Conservation (phyloP, 1,284 basidiomycete species). For the Anthracocystis setariae region DNA sequence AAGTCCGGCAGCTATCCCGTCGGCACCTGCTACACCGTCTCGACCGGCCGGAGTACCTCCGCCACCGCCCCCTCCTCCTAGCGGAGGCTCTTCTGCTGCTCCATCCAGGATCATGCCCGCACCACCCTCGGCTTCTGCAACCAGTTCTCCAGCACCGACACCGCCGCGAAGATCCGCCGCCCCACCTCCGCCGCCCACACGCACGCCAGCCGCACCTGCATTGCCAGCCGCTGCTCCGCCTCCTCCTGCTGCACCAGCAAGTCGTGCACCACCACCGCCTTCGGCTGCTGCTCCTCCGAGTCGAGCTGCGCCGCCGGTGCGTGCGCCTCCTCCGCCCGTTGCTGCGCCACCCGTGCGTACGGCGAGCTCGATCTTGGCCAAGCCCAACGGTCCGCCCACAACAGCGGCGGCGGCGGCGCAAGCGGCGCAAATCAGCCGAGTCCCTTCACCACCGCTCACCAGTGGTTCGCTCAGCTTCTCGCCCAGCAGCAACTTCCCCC, state of each 20-base stretch:
- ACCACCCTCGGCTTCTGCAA: constrained; percentile 18
- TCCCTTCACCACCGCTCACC: constrained; percentile 38
- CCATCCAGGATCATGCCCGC: constrained; percentile 24
- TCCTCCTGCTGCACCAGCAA: constrained; percentile 60
- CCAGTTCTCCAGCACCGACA: constrained; percentile 24
- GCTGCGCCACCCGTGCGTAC: constrained; percentile 59
- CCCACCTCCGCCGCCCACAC: constrained; percentile 77
- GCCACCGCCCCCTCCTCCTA: constrained; percentile 23
- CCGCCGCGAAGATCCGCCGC: constrained; percentile 80
- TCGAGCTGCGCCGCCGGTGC: constrained; percentile 79
- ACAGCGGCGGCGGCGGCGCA: constrained; percentile 1
- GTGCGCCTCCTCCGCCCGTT: constrained; percentile 73
- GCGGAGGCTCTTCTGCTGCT: constrained; percentile 9
- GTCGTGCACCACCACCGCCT: constrained; percentile 67
- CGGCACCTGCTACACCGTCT: constrained; percentile 5
- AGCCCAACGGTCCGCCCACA: constrained; percentile 26
- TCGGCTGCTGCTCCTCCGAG: constrained; percentile 75
- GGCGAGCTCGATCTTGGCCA: constrained; percentile 29
- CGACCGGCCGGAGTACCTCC: constrained; percentile 24
- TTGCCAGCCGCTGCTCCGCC: constrained; percentile 20
- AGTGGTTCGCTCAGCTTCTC: constrained; percentile 40
- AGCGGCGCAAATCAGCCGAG: constrained; percentile 8
- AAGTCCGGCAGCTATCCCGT: constrained; percentile 12
- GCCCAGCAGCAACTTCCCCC: constrained; percentile 36
- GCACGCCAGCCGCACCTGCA: constrained; percentile 8